Percentiles rank a stretch among this genome's conserved stretches.
Conservation (phyloP, 495 filamentous ascomycete genomes). For the Hypoxylon subgilvum region DNA sequence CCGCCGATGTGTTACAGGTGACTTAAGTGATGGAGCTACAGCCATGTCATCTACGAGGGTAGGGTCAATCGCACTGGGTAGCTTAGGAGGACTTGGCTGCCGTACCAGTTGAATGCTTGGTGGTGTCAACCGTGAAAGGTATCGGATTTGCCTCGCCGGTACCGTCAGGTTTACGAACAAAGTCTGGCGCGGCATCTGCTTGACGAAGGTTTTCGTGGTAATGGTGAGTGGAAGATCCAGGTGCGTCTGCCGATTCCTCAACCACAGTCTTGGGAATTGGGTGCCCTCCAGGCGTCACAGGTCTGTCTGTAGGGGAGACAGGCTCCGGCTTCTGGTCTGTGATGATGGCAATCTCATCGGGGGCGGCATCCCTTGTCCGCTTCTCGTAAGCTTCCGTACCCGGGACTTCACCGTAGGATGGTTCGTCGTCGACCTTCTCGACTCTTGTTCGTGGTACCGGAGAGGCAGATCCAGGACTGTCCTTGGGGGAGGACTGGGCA, state of each 20-base stretch:
- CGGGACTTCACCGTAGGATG: constrained; percentile 83
- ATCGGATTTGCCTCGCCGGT: constrained; percentile 38
- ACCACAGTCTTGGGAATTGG: constrained; percentile 58
- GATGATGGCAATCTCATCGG: constrained; percentile 68
- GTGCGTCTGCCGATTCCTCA: constrained; percentile 53
- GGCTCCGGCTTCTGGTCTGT: constrained; percentile 51
- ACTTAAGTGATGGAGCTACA: constrained; percentile 43
- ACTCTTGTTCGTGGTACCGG: constrained; percentile 83
- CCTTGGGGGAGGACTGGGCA: constrained; percentile 73
- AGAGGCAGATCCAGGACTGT: constrained; percentile 57
- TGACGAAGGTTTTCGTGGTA: constrained; percentile 47
- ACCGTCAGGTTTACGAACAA: constrained; percentile 55
- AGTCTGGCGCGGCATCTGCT: constrained; percentile 55
- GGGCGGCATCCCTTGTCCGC: constrained; percentile 80
- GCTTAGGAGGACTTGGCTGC: constrained; percentile 45
- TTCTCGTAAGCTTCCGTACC: constrained; percentile 78
- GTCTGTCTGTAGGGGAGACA: constrained; percentile 33
- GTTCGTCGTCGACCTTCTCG: constrained; percentile 71
- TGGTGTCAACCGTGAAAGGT: constrained; percentile 38
- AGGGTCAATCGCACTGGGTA: constrained; percentile 45
- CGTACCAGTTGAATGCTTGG: constrained; percentile 42
- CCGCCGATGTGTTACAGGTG: constrained; percentile 32
- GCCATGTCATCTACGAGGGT: constrained; percentile 47
- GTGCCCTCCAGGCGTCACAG: constrained; percentile 48
- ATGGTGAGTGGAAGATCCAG: constrained; percentile 48